Evolutionary conservation across 352 stramenopile genomes (phyloP).

Genomic region (Labyrinthula sp.): DNA sequence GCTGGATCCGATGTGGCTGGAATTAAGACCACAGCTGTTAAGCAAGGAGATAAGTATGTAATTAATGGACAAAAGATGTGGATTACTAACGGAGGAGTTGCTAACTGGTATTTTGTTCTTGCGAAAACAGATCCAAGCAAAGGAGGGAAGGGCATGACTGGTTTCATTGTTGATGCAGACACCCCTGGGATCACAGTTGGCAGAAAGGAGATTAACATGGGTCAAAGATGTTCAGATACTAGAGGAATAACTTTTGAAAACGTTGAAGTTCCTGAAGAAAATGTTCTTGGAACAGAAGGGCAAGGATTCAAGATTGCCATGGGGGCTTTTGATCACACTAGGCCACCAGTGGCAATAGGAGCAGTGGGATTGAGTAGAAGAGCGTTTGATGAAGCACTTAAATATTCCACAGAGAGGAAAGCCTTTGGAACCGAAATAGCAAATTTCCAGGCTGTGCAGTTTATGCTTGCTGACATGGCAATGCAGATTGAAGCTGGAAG

Average conservation of each 20-base stretch:
- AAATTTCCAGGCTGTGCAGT: slow-evolving; percentile 48
- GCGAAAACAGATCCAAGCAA: slow-evolving; percentile 57
- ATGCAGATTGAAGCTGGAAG: slow-evolving; percentile 59
- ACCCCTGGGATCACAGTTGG: slow-evolving; percentile 56
- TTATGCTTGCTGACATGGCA: slow-evolving; percentile 67
- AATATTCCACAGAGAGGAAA: slow-evolving; percentile 57
- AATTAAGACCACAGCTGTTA: slow-evolving; percentile 63
- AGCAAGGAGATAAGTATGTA: slow-evolving; percentile 72
- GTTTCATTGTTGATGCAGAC: slow-evolving; percentile 63
- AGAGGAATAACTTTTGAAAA: slow-evolving; percentile 66
- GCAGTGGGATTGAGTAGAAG: slow-evolving; percentile 56
- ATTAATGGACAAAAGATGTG: slow-evolving; percentile 75
- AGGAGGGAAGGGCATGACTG: slow-evolving; percentile 56
- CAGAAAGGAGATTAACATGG: slow-evolving; percentile 67
- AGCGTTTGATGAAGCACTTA: slow-evolving; percentile 59
- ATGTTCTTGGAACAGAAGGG: slow-evolving; percentile 55
- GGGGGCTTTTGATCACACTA: slow-evolving; percentile 66
- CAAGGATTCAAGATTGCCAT: slow-evolving; percentile 75
- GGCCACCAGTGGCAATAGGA: slow-evolving; percentile 55
- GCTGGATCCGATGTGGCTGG: slow-evolving; percentile 60
- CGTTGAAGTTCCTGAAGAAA: slow-evolving; percentile 56
- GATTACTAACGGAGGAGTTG: slow-evolving; percentile 62
- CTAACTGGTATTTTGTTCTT: slow-evolving; percentile 58
- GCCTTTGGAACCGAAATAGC: slow-evolving; percentile 46
- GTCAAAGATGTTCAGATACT: slow-evolving; percentile 65